These are phyloP conservation scores for Aspergillus pseudoterreus DNA, from an alignment of 2,329 filamentous ascomycete genomes.

Conservation along the genomic window DNA sequence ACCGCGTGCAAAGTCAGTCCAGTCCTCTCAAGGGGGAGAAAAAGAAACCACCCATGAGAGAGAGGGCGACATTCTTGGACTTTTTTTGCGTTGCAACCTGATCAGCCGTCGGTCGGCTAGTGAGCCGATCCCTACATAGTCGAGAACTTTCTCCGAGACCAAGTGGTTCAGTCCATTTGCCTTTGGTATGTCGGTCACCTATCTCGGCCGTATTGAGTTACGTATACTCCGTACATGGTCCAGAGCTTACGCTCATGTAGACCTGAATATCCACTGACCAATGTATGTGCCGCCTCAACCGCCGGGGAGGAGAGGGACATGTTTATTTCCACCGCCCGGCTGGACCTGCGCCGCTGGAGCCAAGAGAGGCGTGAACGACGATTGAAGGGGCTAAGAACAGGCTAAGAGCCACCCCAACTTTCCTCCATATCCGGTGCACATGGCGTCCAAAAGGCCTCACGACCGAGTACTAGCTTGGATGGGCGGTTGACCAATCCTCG, in stretches of 20 bases:
- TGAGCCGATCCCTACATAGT: not conserved
- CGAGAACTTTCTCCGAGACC: not conserved
- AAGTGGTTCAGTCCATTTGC: not conserved
- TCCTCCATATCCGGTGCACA: not conserved
- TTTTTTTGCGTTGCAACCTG: not conserved
- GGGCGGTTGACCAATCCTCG: too few relatives aligned
- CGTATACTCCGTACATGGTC: too few relatives aligned
- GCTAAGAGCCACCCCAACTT: not conserved
- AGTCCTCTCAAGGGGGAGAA: not conserved
- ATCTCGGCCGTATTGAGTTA: not conserved
- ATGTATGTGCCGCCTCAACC: too few relatives aligned
- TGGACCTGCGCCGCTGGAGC: too few relatives aligned
- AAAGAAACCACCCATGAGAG: not conserved
- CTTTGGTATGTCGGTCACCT: not conserved
- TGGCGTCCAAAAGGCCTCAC: not conserved
- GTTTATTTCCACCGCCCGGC: too few relatives aligned
- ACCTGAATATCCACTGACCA: too few relatives aligned
- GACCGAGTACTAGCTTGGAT: not conserved
- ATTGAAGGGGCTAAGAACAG: not conserved
- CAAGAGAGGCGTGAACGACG: not conserved
- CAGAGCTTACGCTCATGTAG: too few relatives aligned
- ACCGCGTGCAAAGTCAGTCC: not conserved
- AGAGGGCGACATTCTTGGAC: not conserved
- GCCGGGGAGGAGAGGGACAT: too few relatives aligned
- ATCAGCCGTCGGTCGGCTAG: not conserved